Evolutionary conservation across 129 eudicot genomes (phyloP).

Genomic region (Centella asiatica): DNA sequence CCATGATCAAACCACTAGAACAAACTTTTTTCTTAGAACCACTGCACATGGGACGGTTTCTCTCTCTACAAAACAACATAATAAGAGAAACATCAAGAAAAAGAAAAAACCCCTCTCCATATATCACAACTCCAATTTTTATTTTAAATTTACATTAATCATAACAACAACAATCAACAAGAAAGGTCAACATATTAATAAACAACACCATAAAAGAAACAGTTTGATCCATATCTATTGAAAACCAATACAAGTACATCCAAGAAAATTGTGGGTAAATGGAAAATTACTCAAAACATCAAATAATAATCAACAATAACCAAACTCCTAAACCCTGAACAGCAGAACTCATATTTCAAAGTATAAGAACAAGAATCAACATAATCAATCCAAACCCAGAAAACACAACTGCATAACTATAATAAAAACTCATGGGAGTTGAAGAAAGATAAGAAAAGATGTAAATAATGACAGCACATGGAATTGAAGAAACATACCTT

Average conservation of each 20-base stretch:
- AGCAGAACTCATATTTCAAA: not conserved
- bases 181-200: not conserved
- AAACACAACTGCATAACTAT: not conserved
- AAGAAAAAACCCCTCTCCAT: not conserved
- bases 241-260: not conserved
- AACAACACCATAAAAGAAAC: not conserved
- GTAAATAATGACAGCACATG: not conserved
- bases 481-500: conserved; percentile 20
- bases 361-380: not conserved
- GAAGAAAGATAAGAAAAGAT: too few relatives aligned
- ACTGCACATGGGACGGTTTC: conserved; percentile 23
- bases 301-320: not conserved
- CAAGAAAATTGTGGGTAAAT: not conserved
- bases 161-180: not conserved
- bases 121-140: not conserved
- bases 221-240: not conserved
- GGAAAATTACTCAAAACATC: not conserved
- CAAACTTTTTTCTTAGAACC: conserved; percentile 25
- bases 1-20: conserved; percentile 29
- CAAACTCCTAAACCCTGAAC: too few relatives aligned
- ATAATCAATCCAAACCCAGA: not conserved
- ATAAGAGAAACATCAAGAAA: not conserved
- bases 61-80: conserved; percentile 16
- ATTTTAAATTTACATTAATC: not conserved
- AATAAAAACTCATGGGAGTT: too few relatives aligned